A percentile compares a stretch with the other conserved stretches of the same genome.
Evolutionary conservation across 805 yeast genomes (phyloP).

Genomic region (Candida qinlingensis): DNA sequence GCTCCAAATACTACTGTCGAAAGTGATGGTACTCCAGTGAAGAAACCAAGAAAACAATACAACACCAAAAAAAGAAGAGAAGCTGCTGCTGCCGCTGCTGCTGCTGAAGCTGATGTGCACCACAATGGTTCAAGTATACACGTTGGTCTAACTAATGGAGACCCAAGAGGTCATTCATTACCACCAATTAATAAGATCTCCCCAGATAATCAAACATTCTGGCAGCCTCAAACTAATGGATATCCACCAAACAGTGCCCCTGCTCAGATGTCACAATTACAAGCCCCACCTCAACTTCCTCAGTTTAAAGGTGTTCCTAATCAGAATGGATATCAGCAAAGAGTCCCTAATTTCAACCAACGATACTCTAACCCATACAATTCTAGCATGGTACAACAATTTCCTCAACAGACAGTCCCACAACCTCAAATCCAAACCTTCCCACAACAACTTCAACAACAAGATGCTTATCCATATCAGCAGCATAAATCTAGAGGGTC

Average conservation of each 20-base stretch:
- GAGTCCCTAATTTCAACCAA: slow-evolving; percentile 6
- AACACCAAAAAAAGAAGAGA: slow-evolving; percentile 22
- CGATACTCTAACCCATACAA: not conserved
- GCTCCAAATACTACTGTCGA: slow-evolving; percentile 8
- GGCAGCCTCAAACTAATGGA: slow-evolving; percentile 8
- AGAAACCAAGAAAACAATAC: slow-evolving; percentile 20
- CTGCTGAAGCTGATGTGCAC: not conserved
- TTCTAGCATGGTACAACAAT: slow-evolving; percentile 5
- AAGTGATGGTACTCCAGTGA: slow-evolving; percentile 11
- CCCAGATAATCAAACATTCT: slow-evolving; percentile 3
- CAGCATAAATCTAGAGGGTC: slow-evolving; percentile 25
- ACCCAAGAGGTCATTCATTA: slow-evolving; percentile 1
- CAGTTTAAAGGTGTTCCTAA: slow-evolving; percentile 2
- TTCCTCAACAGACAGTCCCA: slow-evolving; percentile 21
- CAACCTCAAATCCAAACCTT: slow-evolving; percentile 16
- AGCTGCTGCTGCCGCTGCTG: slow-evolving; percentile 23
- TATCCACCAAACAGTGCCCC: slow-evolving; percentile 5
- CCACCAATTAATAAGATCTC: slow-evolving; percentile 3
- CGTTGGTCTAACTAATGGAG: not conserved
- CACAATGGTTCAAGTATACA: no score
- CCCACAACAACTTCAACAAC: slow-evolving; percentile 24
- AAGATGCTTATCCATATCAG: slow-evolving; percentile 14
- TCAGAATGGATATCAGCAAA: not conserved
- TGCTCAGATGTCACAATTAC: slow-evolving; percentile 13
- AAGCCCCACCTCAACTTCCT: slow-evolving; percentile 10